Evolutionary conservation across 2,329 filamentous ascomycete genomes (phyloP).

Genomic region (Phialophora verrucosa): DNA sequence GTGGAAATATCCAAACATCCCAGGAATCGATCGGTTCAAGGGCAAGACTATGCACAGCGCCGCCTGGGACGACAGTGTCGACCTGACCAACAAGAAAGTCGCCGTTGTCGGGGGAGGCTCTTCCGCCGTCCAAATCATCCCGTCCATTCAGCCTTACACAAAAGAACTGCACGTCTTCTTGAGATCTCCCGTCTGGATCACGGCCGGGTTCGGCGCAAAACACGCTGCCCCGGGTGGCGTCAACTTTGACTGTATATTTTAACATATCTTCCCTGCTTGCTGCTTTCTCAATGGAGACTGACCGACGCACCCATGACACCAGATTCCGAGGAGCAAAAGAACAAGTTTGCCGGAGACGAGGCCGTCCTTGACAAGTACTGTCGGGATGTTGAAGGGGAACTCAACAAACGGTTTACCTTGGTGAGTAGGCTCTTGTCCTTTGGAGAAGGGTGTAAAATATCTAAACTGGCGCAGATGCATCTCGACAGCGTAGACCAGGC

Average conservation of each 20-base stretch:
- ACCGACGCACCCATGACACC: not conserved
- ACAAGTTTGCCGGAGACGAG: not conserved
- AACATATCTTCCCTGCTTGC: too few species aligned
- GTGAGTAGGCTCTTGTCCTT: too few species aligned
- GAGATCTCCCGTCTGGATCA: conserved; percentile 49
- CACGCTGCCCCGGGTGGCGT: conserved; percentile 55
- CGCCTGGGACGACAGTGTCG: conserved; percentile 54
- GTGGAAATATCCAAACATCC: conserved; percentile 59
- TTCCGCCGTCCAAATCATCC: conserved; percentile 10
- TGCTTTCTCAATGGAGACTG: conserved; percentile 42
- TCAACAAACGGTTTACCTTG: conserved; percentile 37
- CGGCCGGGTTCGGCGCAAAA: conserved; percentile 54
- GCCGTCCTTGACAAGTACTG: conserved; percentile 30
- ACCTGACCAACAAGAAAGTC: not conserved
- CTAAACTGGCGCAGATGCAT: not conserved
- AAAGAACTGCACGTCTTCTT: too few species aligned
- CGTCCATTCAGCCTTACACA: not conserved
- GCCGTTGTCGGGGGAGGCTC: conserved; percentile 10
- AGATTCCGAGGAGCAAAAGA: conserved; percentile 34
- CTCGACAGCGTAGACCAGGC: conserved; percentile 7
- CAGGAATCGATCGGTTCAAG: conserved; percentile 59
- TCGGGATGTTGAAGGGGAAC: conserved; percentile 41
- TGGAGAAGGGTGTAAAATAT: too few species aligned
- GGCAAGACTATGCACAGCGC: conserved; percentile 61
- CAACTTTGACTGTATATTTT: conserved; percentile 41